These are phyloP conservation scores for Phytophthora podocarpi DNA, from an alignment of 352 stramenopile genomes.

Conservation along the genomic window DNA sequence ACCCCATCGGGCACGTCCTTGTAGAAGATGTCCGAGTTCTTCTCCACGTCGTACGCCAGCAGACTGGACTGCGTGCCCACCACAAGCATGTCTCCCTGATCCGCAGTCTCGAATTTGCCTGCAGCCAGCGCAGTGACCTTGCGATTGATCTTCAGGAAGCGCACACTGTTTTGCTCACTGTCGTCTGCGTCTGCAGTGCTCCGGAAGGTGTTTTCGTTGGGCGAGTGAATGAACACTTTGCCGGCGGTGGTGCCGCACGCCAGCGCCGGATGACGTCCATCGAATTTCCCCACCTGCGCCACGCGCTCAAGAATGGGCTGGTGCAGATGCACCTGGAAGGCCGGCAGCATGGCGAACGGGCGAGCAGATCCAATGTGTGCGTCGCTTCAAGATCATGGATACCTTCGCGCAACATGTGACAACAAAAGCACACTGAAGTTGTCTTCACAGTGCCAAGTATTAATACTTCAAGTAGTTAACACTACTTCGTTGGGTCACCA, in stretches of 20 bases:
- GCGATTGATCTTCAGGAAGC: conserved; percentile 94
- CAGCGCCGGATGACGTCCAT: conserved; percentile 78
- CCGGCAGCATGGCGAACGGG: conserved; percentile 60
- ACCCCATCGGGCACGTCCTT: conserved; percentile 89
- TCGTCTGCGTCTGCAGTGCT: conserved; percentile 40
- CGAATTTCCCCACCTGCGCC: conserved; percentile 80
- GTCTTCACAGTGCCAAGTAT: too few species aligned
- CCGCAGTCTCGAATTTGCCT: conserved; percentile 68
- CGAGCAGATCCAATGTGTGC: neutral
- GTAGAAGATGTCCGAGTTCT: conserved; percentile 95
- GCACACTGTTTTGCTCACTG: conserved; percentile 53
- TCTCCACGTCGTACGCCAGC: conserved; percentile 92
- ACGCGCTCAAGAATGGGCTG: conserved; percentile 81
- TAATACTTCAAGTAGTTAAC: too few species aligned
- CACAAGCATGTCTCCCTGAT: conserved; percentile 82
- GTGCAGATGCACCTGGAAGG: conserved; percentile 84
- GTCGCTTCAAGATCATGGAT: conserved; percentile 33
- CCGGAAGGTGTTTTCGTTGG: conserved; percentile 72
- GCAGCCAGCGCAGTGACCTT: conserved; percentile 80
- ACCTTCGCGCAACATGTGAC: conserved; percentile 32
- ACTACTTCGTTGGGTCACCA: too few species aligned
- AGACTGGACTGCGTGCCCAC: conserved; percentile 91
- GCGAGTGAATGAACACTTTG: conserved; percentile 92
- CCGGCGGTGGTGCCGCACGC: conserved; percentile 87
- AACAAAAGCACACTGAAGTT: neutral